phyloP scores from a whole-genome alignment of 495 filamentous ascomycete genomes.

The Penicillium riverlandense region DNA sequence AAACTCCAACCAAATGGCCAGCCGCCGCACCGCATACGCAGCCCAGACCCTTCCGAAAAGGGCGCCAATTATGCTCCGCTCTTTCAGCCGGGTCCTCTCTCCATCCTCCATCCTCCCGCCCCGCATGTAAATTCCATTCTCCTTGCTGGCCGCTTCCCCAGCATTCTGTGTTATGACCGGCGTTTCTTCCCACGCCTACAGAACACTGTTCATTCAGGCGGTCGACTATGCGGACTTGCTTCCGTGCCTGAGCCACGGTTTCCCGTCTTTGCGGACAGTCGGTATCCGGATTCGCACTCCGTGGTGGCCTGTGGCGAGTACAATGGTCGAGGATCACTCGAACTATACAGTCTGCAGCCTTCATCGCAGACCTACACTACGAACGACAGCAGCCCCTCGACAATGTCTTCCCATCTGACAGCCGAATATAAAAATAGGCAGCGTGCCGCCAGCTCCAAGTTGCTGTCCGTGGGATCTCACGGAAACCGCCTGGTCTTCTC shows the following conservation, averaged over 20 bases:
- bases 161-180: constrained; percentile 82
- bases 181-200: constrained; percentile 75
- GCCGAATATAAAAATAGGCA: constrained; percentile 66
- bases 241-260: constrained; percentile 60
- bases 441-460: constrained; percentile 69
- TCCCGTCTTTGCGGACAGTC: constrained; percentile 41
- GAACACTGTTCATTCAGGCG: constrained; percentile 76
- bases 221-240: constrained; percentile 68
- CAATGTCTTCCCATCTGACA: constrained; percentile 25
- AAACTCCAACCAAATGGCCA: constrained; percentile 32
- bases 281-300: constrained; percentile 46
- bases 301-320: constrained; percentile 90
- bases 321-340: constrained; percentile 83
- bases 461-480: constrained; percentile 79
- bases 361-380: constrained; percentile 8
- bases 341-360: constrained; percentile 65
- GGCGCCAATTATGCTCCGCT: constrained; percentile 60
- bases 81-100: constrained; percentile 73
- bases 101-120: constrained; percentile 67
- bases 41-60: constrained; percentile 27
- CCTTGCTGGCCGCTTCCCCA: constrained; percentile 82
- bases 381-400: constrained; percentile 13
- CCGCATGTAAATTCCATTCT: constrained; percentile 42
- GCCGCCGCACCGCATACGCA: constrained; percentile 37
- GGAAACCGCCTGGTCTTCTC: constrained; percentile 79